Percentiles rank a stretch among this genome's conserved stretches.
phyloP scores from a whole-genome alignment of 1,284 basidiomycete genomes.

The Cronartium quercuum region DNA sequence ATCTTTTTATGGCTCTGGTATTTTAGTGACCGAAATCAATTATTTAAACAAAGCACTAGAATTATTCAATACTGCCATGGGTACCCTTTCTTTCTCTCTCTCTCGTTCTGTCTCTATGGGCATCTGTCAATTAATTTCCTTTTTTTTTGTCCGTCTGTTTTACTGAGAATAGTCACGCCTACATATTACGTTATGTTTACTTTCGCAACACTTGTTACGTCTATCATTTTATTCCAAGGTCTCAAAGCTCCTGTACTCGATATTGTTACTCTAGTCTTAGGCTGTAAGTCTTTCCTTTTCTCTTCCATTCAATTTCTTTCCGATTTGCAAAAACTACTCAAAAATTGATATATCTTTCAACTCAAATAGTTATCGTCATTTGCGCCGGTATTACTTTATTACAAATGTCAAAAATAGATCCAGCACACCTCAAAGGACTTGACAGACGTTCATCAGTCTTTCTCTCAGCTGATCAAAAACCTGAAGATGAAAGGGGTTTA shows the following conservation, averaged over 20 bases:
- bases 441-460: constrained; percentile 27
- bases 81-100: constrained; percentile 56
- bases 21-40: constrained; percentile 76
- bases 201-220: constrained; percentile 57
- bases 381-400: constrained; percentile 81
- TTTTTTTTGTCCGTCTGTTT: constrained; percentile 50
- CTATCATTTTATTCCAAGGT: constrained; percentile 76
- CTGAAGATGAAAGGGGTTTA: constrained; percentile 8
- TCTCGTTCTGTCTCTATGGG: neutral
- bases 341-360: neutral
- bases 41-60: constrained; percentile 95
- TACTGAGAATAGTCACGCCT: constrained; percentile 56
- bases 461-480: constrained; percentile 19
- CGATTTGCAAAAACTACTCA: constrained; percentile 59
- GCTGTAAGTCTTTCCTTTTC: constrained; percentile 54
- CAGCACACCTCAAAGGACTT: constrained; percentile 43
- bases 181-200: constrained; percentile 66
- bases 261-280: constrained; percentile 81
- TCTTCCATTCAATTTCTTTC: neutral
- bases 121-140: constrained; percentile 42
- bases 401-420: constrained; percentile 76
- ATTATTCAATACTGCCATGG: constrained; percentile 78
- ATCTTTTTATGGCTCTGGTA: constrained; percentile 21
- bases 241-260: constrained; percentile 66
- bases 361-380: constrained; percentile 44